Conservation (phyloP, 2,329 filamentous ascomycete genomes). For the Apiospora rasikravindrae region DNA sequence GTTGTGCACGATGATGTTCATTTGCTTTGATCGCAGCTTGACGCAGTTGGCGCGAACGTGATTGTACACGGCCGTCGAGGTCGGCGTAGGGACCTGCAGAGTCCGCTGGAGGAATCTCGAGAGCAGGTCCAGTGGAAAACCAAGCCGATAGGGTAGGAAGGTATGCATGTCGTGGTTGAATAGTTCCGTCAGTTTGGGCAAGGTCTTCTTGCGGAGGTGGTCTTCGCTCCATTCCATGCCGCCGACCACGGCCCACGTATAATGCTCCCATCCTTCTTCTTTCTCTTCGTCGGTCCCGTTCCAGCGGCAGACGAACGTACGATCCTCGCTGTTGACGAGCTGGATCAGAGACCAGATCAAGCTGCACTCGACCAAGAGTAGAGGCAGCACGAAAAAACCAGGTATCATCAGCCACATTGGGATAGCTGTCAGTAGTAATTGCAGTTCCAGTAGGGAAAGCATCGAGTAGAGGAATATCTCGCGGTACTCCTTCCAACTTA, state of each 20-base stretch:
- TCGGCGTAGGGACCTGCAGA: slow-evolving; percentile 36
- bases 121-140: slow-evolving; percentile 58
- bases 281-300: slow-evolving; percentile 7
- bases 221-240: slow-evolving; percentile 26
- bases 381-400: slow-evolving; percentile 27
- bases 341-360: slow-evolving; percentile 28
- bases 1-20: slow-evolving; percentile 48
- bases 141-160: slow-evolving; percentile 56
- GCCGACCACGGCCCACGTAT: slow-evolving; percentile 28
- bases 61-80: slow-evolving; percentile 40
- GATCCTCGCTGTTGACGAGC: slow-evolving; percentile 25
- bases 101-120: slow-evolving; percentile 40
- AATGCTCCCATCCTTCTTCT: slow-evolving; percentile 19
- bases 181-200: slow-evolving; percentile 42
- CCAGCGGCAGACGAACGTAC: slow-evolving; percentile 20
- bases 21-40: slow-evolving; percentile 38
- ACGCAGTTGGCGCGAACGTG: slow-evolving; percentile 44
- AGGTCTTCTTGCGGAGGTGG: slow-evolving; percentile 35
- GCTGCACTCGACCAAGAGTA: slow-evolving; percentile 24
- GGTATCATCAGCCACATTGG: slow-evolving; percentile 31
- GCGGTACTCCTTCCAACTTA: slow-evolving; percentile 23
- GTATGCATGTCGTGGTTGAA: slow-evolving; percentile 51
- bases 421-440: slow-evolving; percentile 25
- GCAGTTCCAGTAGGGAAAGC: slow-evolving; percentile 28
- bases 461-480: slow-evolving; percentile 25